Percentiles rank a stretch among this genome's conserved stretches.
phyloP scores from a whole-genome alignment of 805 yeast genomes.

The Blastobotrys muscicola region DNA sequence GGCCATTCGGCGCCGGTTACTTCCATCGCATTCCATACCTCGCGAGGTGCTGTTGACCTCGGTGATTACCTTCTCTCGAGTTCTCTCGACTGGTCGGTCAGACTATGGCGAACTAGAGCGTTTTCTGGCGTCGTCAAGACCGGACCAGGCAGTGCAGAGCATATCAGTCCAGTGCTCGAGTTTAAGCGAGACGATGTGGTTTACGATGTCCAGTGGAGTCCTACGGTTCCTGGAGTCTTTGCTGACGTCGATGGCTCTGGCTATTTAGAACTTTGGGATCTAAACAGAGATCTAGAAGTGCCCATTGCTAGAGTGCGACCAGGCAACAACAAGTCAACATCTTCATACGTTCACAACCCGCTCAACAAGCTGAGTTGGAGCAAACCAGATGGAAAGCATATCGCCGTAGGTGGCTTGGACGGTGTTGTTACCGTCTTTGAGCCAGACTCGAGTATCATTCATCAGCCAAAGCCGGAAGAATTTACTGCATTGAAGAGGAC shows the following conservation, averaged over 20 bases:
- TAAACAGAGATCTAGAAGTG: slow-evolving; percentile 22
- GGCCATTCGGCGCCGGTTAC: slow-evolving; percentile 31
- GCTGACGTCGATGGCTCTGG: slow-evolving; percentile 30
- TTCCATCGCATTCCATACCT: slow-evolving; percentile 21
- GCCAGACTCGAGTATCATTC: slow-evolving; percentile 5
- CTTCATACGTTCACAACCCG: slow-evolving; percentile 13
- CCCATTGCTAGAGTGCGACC: slow-evolving; percentile 20
- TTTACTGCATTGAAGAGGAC: slow-evolving; percentile 9
- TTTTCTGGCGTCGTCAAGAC: slow-evolving; percentile 4
- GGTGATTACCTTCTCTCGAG: slow-evolving; percentile 24
- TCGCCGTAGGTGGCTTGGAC: slow-evolving; percentile 29
- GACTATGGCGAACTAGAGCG: slow-evolving; percentile 24
- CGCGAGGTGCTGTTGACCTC: slow-evolving; percentile 17
- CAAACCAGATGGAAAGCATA: slow-evolving; percentile 12
- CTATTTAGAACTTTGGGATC: slow-evolving; percentile 31
- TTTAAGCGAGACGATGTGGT: slow-evolving; percentile 24
- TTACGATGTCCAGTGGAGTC: slow-evolving; percentile 32
- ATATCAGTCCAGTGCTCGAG: slow-evolving; percentile 16
- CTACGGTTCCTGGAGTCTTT: slow-evolving; percentile 26
- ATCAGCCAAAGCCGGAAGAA: slow-evolving; percentile 8
- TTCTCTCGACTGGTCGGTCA: slow-evolving; percentile 31
- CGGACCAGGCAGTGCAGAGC: neutral
- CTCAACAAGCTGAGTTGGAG: slow-evolving; percentile 27
- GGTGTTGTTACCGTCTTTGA: slow-evolving; percentile 26
- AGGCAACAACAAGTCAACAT: neutral